Evolutionary conservation across 345 rosid species (phyloP).

Genomic region (Aquilaria yunnanensis): DNA sequence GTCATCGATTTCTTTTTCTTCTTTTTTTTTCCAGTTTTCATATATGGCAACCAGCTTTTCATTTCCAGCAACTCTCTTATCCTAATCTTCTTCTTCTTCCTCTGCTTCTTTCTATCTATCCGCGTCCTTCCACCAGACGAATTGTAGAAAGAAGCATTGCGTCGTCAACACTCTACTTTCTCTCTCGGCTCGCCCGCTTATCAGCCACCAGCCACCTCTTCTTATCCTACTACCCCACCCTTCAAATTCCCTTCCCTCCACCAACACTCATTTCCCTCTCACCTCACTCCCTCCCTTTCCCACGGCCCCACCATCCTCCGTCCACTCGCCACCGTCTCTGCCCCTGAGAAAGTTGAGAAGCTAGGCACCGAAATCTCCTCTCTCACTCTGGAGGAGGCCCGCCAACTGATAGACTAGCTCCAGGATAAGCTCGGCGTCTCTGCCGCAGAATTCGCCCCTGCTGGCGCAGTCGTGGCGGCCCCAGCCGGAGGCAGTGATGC

Average conservation of each 20-base stretch:
- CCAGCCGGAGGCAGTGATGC: slow-evolving; percentile 26
- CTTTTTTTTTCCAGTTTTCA: too few relatives aligned
- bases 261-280: slow-evolving; percentile 36
- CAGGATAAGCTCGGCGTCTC: slow-evolving; percentile 85
- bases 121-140: too few relatives aligned
- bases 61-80: too few relatives aligned
- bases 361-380: slow-evolving; percentile 58
- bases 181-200: slow-evolving; percentile 29
- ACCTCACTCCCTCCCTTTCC: slow-evolving; percentile 14
- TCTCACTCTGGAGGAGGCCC: slow-evolving; percentile 74
- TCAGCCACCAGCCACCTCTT: slow-evolving; percentile 15
- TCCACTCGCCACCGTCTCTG: slow-evolving; percentile 51
- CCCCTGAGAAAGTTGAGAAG: slow-evolving; percentile 69
- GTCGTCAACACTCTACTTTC: slow-evolving; percentile 11
- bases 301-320: slow-evolving; percentile 48
- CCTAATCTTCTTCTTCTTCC: too few relatives aligned
- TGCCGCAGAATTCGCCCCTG: slow-evolving; percentile 65
- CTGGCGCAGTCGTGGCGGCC: slow-evolving; percentile 38
- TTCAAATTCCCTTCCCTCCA: slow-evolving; percentile 19
- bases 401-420: slow-evolving; percentile 66
- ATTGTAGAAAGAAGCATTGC: too few relatives aligned
- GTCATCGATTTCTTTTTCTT: too few relatives aligned
- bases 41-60: too few relatives aligned
- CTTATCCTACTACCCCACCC: slow-evolving; percentile 16
- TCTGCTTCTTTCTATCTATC: too few relatives aligned